A percentile compares a stretch with the other conserved stretches of the same genome.
These are phyloP conservation scores for Zygoascus biomembranicola DNA, from an alignment of 805 yeast genomes.

Conservation along the genomic window DNA sequence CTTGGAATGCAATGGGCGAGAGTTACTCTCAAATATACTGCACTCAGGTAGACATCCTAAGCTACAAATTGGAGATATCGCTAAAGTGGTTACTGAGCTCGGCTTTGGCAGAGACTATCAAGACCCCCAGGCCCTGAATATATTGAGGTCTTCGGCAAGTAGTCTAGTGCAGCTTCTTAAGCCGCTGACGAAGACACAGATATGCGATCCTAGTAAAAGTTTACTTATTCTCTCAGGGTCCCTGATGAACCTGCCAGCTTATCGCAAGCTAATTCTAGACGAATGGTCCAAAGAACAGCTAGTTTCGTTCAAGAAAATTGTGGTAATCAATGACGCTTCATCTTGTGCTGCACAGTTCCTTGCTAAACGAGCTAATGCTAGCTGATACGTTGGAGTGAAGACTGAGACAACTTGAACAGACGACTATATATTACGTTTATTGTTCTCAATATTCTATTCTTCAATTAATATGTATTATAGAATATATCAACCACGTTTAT, in stretches of 20 bases:
- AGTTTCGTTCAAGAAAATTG: background rate
- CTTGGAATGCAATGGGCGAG: background rate
- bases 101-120: background rate
- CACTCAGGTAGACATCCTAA: constrained; percentile 1
- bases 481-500: too few relatives aligned
- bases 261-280: background rate
- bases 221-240: constrained; percentile 3
- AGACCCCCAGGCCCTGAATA: background rate
- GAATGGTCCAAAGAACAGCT: background rate
- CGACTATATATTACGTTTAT: too few relatives aligned
- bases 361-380: background rate
- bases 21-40: background rate
- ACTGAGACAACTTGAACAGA: too few relatives aligned
- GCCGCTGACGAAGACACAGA: background rate
- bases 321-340: background rate
- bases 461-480: too few relatives aligned
- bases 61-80: constrained; percentile 1
- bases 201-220: constrained; percentile 2
- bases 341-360: background rate
- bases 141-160: background rate
- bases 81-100: constrained; percentile 1
- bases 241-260: constrained; percentile 1
- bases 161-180: background rate
- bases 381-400: too few relatives aligned
- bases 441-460: too few relatives aligned